Base-by-base conservation (phyloP, 768 basidiomycete genomes). In the Pulveroboletus sp. region DNA sequence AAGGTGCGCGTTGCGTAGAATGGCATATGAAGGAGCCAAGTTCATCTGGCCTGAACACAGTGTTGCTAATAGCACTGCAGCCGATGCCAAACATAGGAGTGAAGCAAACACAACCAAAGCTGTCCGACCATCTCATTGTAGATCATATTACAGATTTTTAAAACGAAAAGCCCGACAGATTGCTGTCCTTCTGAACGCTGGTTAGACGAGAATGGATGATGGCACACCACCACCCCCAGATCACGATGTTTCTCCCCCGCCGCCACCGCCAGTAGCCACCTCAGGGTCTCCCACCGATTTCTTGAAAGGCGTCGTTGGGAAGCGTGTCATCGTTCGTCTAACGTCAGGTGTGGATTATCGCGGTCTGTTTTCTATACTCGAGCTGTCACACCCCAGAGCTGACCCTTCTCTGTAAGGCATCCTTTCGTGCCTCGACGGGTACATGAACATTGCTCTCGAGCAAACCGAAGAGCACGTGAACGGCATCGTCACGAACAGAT, bases 381-480 rank as follows among this genome's bases (percentile, higher is more conserved):
- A 24, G 35, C 32, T 28, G 9, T 31, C 30, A 43, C 31, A 33
- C 48, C 26, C 30, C 15, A 13, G 26, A 26, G 31, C 28, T 44
- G 27, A 56, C 41, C 21, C 21, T 21, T 43, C 35, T 37, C n/a
- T 10, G 11, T 6, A 98, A 21, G 95, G 95, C 17, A 77, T 93
- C 4, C 72, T 99, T 13, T 94, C 93, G 4, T 98, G 96, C 63
- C 78, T 98, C 21, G 96, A 98, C 69, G 94, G 94, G 0, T 98
- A 96, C 69, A 98, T 99, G 96, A 98, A 98, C 71, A 95, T 98
- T 43, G 96, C 93, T 13, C 72, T 98, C 32, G 96, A 99, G 70
- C 90, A 96, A 68, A 96, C 94, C 4, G 93, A 96, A 70, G 96
- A 99, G 70, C 83, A 93, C 67, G 90, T 94, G 9, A 85, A 89